Conservation (phyloP, 1,284 basidiomycete genomes). For the Apiotrichum gracile region DNA sequence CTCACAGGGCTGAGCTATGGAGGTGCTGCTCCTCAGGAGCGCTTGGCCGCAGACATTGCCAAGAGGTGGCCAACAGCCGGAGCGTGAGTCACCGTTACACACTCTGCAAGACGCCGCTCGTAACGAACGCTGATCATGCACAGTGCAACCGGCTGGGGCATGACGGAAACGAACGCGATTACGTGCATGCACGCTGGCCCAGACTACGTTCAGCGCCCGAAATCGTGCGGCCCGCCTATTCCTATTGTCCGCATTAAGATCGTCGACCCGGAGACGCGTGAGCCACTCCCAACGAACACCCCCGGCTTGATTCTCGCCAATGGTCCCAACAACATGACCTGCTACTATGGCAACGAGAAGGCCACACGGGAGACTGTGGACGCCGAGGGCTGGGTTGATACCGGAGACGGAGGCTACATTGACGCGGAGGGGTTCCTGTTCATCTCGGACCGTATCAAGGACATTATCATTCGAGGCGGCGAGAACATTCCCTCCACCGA, state of each 20-base stretch:
- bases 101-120: slow-evolving; percentile 20
- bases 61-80: slow-evolving; percentile 25
- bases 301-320: slow-evolving; percentile 29
- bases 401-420: slow-evolving; percentile 35
- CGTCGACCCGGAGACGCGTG: slow-evolving; percentile 28
- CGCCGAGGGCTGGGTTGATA: slow-evolving; percentile 39
- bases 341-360: slow-evolving; percentile 20
- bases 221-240: slow-evolving; percentile 25
- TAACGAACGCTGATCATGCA: not conserved
- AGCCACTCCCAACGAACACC: slow-evolving; percentile 17
- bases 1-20: slow-evolving; percentile 38
- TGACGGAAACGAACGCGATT: slow-evolving; percentile 41
- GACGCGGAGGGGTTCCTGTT: slow-evolving; percentile 38
- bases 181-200: slow-evolving; percentile 29
- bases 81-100: not conserved
- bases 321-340: slow-evolving; percentile 38
- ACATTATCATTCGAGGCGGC: slow-evolving; percentile 43
- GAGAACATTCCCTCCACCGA: slow-evolving; percentile 41
- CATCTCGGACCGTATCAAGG: slow-evolving; percentile 33
- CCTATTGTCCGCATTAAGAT: slow-evolving; percentile 32
- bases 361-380: slow-evolving; percentile 18
- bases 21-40: slow-evolving; percentile 33
- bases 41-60: slow-evolving; percentile 30
- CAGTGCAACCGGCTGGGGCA: slow-evolving; percentile 34
- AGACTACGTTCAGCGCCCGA: slow-evolving; percentile 28